phyloP scores from a whole-genome alignment of 441 rosid genomes.

The Arabidopsis lyrata region DNA sequence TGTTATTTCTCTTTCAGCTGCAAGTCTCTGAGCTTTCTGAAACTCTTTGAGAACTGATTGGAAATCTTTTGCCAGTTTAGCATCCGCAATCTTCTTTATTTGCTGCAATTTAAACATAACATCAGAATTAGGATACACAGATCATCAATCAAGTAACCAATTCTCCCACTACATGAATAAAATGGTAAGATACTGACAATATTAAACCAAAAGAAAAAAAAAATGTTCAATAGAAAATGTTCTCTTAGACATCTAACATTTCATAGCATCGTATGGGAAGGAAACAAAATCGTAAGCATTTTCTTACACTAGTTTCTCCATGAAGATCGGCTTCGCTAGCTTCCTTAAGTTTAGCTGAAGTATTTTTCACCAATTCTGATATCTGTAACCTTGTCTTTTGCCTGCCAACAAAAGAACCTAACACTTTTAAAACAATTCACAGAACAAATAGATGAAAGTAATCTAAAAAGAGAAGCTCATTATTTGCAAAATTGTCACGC shows the following conservation, averaged over 20 bases:
- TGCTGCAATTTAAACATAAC: slow-evolving; percentile 54
- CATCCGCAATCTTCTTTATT: slow-evolving; percentile 76
- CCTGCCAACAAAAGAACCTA: slow-evolving; percentile 47
- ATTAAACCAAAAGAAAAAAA: background rate
- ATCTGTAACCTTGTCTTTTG: slow-evolving; percentile 72
- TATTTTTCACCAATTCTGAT: slow-evolving; percentile 74
- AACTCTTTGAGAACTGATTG: slow-evolving; percentile 74
- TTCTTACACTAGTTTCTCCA: slow-evolving; percentile 63
- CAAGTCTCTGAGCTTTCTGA: slow-evolving; percentile 87
- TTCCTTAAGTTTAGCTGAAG: slow-evolving; percentile 76
- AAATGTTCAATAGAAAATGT: background rate
- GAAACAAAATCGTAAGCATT: slow-evolving; percentile 3
- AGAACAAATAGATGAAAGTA: slow-evolving; percentile 4
- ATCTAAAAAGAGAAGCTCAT: background rate
- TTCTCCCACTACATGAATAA: background rate
- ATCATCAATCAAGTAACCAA: slow-evolving; percentile 11
- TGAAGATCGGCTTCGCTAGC: slow-evolving; percentile 72
- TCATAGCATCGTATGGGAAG: background rate
- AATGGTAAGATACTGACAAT: background rate
- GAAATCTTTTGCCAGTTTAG: slow-evolving; percentile 87
- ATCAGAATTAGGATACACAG: background rate
- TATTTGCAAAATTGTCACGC: slow-evolving; percentile 1
- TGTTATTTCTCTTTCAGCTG: slow-evolving; percentile 76
- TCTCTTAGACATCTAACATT: slow-evolving; percentile 21
- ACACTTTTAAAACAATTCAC: background rate